These are phyloP conservation scores for Epicoccum sorghinum DNA, from an alignment of 2,329 filamentous ascomycete species.

Conservation along the genomic window DNA sequence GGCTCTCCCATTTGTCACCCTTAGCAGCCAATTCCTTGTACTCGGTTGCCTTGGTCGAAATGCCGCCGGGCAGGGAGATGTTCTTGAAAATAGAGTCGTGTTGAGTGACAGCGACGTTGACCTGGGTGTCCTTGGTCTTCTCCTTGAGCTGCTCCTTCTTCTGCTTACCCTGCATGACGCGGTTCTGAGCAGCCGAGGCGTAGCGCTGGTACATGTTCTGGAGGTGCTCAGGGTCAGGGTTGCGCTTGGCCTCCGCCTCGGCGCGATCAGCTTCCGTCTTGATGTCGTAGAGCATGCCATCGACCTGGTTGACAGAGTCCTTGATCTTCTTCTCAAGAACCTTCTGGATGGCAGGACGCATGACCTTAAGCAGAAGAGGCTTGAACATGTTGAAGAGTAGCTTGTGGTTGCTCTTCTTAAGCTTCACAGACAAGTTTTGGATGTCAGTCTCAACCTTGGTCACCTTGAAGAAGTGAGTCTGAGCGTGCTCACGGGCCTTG, in stretches of 20 bases:
- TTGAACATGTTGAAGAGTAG: slow-evolving; percentile 85
- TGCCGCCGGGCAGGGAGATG: slow-evolving; percentile 83
- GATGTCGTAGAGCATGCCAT: slow-evolving; percentile 74
- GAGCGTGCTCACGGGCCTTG: slow-evolving; percentile 63
- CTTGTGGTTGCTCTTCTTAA: slow-evolving; percentile 96
- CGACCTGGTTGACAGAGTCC: slow-evolving; percentile 77
- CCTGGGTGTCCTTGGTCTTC: slow-evolving; percentile 67
- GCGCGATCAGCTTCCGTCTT: slow-evolving; percentile 83
- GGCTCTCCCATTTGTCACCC: slow-evolving; percentile 93
- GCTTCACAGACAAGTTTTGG: slow-evolving; percentile 81
- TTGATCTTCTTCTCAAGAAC: slow-evolving; percentile 88
- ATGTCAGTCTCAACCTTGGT: slow-evolving; percentile 86
- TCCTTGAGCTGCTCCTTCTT: slow-evolving; percentile 67
- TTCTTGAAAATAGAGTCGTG: slow-evolving; percentile 92
- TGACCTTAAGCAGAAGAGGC: slow-evolving; percentile 80
- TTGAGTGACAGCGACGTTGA: slow-evolving; percentile 84
- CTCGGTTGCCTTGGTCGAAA: slow-evolving; percentile 91
- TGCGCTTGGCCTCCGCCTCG: slow-evolving; percentile 65
- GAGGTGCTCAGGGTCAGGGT: slow-evolving; percentile 71
- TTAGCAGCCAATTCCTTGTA: slow-evolving; percentile 86
- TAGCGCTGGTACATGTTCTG: slow-evolving; percentile 90
- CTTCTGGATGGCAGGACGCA: slow-evolving; percentile 85
- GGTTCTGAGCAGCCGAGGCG: slow-evolving; percentile 73
- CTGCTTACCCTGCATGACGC: slow-evolving; percentile 76
- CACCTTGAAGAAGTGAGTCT: slow-evolving; percentile 90